Evolutionary conservation across 495 filamentous ascomycete genomes (phyloP).

Genomic region (Penicillium diatomitis): DNA sequence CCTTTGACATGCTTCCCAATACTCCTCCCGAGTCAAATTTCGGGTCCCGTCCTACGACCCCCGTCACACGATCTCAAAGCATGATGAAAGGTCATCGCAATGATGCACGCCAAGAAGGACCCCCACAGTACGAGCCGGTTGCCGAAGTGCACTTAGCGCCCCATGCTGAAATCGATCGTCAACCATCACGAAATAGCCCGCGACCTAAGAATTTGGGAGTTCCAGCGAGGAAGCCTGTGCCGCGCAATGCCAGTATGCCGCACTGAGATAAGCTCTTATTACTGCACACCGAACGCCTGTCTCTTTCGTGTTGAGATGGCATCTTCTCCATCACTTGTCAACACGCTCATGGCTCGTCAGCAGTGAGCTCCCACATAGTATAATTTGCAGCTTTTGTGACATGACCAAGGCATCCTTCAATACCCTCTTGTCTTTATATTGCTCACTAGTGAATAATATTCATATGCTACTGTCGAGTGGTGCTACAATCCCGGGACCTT

Average conservation of each 20-base stretch:
- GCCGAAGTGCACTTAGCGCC: conserved; percentile 14
- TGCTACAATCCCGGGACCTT: too few relatives aligned
- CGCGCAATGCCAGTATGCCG: conserved; percentile 16
- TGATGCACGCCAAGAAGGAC: conserved; percentile 24
- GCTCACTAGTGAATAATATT: too few relatives aligned
- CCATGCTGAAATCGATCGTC: conserved; percentile 6
- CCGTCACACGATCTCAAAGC: conserved; percentile 29
- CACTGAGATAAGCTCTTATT: neutral
- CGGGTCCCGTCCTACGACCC: conserved; percentile 28
- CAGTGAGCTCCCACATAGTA: too few relatives aligned
- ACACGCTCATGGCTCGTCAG: too few relatives aligned
- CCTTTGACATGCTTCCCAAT: conserved; percentile 39
- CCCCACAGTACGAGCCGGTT: conserved; percentile 30
- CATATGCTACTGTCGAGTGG: too few relatives aligned
- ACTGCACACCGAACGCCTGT: neutral
- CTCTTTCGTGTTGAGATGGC: too few relatives aligned
- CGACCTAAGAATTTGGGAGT: conserved; percentile 34
- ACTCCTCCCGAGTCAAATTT: conserved; percentile 33
- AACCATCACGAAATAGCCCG: conserved; percentile 15
- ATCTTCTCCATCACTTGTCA: too few relatives aligned
- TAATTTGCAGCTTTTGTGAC: too few relatives aligned
- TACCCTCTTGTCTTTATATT: too few relatives aligned
- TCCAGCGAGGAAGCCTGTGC: conserved; percentile 34
- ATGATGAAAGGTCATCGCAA: conserved; percentile 28
- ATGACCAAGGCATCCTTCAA: too few relatives aligned